phyloP scores from a whole-genome alignment of 2,329 filamentous ascomycete species.

The Drechslerella dactyloides region DNA sequence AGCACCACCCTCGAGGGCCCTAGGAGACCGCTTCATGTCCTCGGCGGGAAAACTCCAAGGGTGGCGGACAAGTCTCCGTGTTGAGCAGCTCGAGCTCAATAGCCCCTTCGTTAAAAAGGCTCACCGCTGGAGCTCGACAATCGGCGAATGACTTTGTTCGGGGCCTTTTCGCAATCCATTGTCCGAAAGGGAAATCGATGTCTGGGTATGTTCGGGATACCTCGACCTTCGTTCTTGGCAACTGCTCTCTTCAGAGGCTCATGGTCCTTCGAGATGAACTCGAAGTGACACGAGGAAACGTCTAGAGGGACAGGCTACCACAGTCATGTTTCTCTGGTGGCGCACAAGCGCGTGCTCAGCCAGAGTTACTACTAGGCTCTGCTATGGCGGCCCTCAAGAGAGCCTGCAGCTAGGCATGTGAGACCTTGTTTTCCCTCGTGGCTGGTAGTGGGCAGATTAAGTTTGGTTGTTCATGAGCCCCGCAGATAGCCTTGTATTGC shows the following conservation, averaged over 20 bases:
- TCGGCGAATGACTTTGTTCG: slow-evolving; percentile 26
- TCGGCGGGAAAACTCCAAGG: slow-evolving; percentile 38
- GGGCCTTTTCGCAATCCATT: slow-evolving; percentile 42
- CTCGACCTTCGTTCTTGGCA: slow-evolving; percentile 27
- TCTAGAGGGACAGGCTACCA: background rate
- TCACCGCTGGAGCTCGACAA: slow-evolving; percentile 43
- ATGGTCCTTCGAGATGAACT: background rate
- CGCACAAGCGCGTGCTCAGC: background rate
- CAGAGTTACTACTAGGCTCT: background rate
- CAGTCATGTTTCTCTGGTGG: background rate
- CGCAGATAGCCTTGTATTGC: slow-evolving; percentile 4
- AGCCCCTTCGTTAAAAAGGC: slow-evolving; percentile 30
- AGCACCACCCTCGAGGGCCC: slow-evolving; percentile 11
- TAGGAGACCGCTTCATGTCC: slow-evolving; percentile 21
- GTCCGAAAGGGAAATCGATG: slow-evolving; percentile 34
- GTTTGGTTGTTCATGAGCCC: background rate
- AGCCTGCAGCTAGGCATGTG: slow-evolving; percentile 1
- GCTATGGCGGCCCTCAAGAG: background rate
- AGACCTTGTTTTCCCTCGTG: background rate
- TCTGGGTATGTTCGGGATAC: slow-evolving; percentile 16
- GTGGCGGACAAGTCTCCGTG: slow-evolving; percentile 48
- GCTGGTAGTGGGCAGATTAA: slow-evolving; percentile 2
- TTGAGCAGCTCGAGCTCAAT: slow-evolving; percentile 41
- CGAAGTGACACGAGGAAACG: background rate
- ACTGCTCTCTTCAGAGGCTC: slow-evolving; percentile 19